These are phyloP conservation scores for Kodamaea plutei DNA, from an alignment of 1,139 yeast genomes.

Conservation along the genomic window DNA sequence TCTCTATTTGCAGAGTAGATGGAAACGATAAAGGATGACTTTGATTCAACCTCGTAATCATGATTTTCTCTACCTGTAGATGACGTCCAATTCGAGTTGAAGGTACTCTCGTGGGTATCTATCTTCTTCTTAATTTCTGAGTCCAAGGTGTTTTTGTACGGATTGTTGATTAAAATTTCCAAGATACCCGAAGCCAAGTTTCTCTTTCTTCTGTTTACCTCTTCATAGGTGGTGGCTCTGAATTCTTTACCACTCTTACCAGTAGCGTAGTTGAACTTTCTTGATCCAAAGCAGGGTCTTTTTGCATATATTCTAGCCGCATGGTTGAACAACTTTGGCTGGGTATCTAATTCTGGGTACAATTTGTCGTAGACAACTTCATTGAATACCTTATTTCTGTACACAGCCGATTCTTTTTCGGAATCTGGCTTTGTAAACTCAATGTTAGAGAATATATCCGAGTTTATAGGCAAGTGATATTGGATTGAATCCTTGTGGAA, in stretches of 20 bases:
- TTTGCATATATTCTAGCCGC: slow-evolving; percentile 19
- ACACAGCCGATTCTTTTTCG: slow-evolving; percentile 4
- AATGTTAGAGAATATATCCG: slow-evolving; percentile 4
- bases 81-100: slow-evolving; percentile 6
- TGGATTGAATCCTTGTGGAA: slow-evolving; percentile 5
- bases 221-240: slow-evolving; percentile 18
- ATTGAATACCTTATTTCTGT: slow-evolving; percentile 6
- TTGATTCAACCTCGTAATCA: slow-evolving; percentile 11
- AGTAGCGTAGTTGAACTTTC: slow-evolving; percentile 30
- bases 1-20: slow-evolving; percentile 32
- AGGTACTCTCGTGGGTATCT: slow-evolving; percentile 20
- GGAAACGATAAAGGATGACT: slow-evolving; percentile 30
- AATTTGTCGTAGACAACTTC: slow-evolving; percentile 5
- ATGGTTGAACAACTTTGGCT: slow-evolving; percentile 21
- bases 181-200: slow-evolving; percentile 32
- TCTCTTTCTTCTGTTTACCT: slow-evolving; percentile 20
- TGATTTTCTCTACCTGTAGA: slow-evolving; percentile 7
- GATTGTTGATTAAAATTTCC: slow-evolving; percentile 25
- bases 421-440: slow-evolving; percentile 1
- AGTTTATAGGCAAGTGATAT: slow-evolving; percentile 5
- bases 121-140: slow-evolving; percentile 20
- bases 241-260: slow-evolving; percentile 19
- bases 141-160: slow-evolving; percentile 19
- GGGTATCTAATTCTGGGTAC: slow-evolving; percentile 26
- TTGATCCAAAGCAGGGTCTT: slow-evolving; percentile 26